Evolutionary conservation across 257 asterid genomes (phyloP), one percentile per base, ranked within the genome.

Genomic region (Thymus mandschuricus): DNA sequence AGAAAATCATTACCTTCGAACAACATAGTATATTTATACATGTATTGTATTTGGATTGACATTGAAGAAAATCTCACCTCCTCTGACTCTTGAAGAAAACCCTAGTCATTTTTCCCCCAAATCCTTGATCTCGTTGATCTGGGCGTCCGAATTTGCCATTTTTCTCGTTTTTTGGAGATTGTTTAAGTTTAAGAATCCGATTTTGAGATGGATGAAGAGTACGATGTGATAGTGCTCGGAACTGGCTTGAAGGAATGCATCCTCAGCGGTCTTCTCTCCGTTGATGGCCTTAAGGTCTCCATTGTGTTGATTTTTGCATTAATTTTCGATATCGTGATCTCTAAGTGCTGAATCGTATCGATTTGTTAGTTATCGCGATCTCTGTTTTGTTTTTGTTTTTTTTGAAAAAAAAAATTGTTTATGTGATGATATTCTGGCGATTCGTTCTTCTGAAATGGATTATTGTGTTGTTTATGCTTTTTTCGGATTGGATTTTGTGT

Each of bases 161-260:
- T 52, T 67, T 31, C 46, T 15, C 40, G 51, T 33, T 27, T n/a
- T 49, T 68, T 55, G 10, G 40, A 34, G 69, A 75, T 59, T 54
- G 49, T 27, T 10, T 40, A 61, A 56, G 55, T 66, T 62, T 64
- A 51, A 57, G 68, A 46, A 30, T 65, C 59, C 0, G 58, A 48
- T 12, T 3, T 41, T 10, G 70, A 64, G 66, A 85, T 85, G 90
- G 90, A 85, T 86, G 90, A 86, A 79, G 90, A 83, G 80, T 86
- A 86, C 59, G 90, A 86, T 60, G 90, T 86, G 80, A 86, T 86
- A 45, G 90, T 86, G 77, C 81, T 86, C 56, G 90, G 90, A 41
- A 86, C 88, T n/a, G 90, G 90, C 62, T 88, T 86, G 78, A 86
- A 86, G 77, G 90, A 86, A 77, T 86, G 90, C 86, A 86, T 86